These are phyloP conservation scores for baker's yeast (Saccharomyces cerevisiae) DNA, from an alignment of 805 yeast genomes.

Conservation along the genomic window DNA sequence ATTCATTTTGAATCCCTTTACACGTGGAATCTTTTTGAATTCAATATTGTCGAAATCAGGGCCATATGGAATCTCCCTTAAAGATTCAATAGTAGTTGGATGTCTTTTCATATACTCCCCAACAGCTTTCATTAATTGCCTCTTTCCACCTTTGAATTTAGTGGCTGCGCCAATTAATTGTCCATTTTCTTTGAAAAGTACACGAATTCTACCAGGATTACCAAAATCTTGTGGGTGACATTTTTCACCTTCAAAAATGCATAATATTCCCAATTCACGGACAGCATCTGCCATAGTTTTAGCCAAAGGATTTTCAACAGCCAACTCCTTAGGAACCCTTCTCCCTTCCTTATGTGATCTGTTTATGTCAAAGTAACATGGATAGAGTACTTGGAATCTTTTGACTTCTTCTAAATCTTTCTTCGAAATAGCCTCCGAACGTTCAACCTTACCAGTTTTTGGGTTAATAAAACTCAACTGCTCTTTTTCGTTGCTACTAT, in stretches of 20 bases:
- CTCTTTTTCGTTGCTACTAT: slow-evolving; percentile 1
- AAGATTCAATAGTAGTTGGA: slow-evolving; percentile 60
- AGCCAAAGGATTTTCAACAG: slow-evolving; percentile 85
- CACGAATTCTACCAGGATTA: slow-evolving; percentile 92
- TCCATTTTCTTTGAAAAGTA: slow-evolving; percentile 50
- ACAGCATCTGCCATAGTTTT: slow-evolving; percentile 72
- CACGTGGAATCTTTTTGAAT: slow-evolving; percentile 59
- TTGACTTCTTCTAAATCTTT: slow-evolving; percentile 59
- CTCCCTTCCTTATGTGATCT: slow-evolving; percentile 78
- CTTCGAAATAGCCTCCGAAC: slow-evolving; percentile 32
- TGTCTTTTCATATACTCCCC: slow-evolving; percentile 53
- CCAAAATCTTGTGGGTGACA: slow-evolving; percentile 95
- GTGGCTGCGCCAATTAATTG: slow-evolving; percentile 27
- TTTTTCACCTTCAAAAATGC: slow-evolving; percentile 68
- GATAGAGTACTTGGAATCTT: slow-evolving; percentile 70
- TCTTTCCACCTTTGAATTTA: slow-evolving; percentile 39
- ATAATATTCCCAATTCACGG: slow-evolving; percentile 26
- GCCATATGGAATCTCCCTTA: slow-evolving; percentile 59
- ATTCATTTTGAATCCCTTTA: slow-evolving; percentile 82
- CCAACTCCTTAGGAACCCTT: slow-evolving; percentile 57
- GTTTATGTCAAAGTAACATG: slow-evolving; percentile 80
- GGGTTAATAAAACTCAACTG: slow-evolving; percentile 22
- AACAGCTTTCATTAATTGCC: slow-evolving; percentile 54
- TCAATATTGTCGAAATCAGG: slow-evolving; percentile 49
- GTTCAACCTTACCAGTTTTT: slow-evolving; percentile 24